A percentile compares a stretch with the other conserved stretches of the same genome.
Conservation (phyloP, 1,284 basidiomycete species). For the Fomitopsis schrenkii region DNA sequence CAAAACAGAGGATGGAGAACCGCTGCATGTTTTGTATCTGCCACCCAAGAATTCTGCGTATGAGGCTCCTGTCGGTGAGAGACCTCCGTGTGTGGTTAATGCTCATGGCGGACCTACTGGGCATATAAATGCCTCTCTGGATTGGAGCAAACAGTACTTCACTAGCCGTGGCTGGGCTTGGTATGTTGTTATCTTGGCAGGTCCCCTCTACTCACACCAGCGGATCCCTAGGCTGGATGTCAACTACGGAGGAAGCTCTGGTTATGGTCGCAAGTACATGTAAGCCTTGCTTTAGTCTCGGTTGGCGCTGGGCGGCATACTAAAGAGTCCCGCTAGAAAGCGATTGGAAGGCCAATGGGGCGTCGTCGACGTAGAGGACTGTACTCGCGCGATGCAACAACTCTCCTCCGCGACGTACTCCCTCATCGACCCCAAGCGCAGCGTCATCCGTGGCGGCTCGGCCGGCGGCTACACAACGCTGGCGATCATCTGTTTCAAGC, state of each 20-base stretch:
- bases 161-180: slow-evolving; percentile 67
- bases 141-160: slow-evolving; percentile 56
- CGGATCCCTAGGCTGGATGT: slow-evolving; percentile 51
- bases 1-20: slow-evolving; percentile 31
- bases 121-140: slow-evolving; percentile 40
- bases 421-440: slow-evolving; percentile 52
- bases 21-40: slow-evolving; percentile 57
- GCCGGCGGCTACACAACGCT: slow-evolving; percentile 53
- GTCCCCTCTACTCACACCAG: not conserved
- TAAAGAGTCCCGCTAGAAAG: slow-evolving; percentile 36
- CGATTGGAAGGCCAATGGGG: slow-evolving; percentile 66
- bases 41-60: slow-evolving; percentile 60
- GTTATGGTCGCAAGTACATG: slow-evolving; percentile 59
- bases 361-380: slow-evolving; percentile 60
- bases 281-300: slow-evolving; percentile 17
- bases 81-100: slow-evolving; percentile 60
- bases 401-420: slow-evolving; percentile 39
- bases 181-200: slow-evolving; percentile 35
- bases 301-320: not conserved
- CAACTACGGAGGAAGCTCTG: slow-evolving; percentile 68
- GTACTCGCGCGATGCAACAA: slow-evolving; percentile 44
- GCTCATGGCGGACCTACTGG: slow-evolving; percentile 69
- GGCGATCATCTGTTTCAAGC: slow-evolving; percentile 29
- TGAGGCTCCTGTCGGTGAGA: slow-evolving; percentile 44
- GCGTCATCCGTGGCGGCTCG: slow-evolving; percentile 50